Conservation (phyloP, 2,329 filamentous ascomycete genomes). For the Raffaelea albimanens region DNA sequence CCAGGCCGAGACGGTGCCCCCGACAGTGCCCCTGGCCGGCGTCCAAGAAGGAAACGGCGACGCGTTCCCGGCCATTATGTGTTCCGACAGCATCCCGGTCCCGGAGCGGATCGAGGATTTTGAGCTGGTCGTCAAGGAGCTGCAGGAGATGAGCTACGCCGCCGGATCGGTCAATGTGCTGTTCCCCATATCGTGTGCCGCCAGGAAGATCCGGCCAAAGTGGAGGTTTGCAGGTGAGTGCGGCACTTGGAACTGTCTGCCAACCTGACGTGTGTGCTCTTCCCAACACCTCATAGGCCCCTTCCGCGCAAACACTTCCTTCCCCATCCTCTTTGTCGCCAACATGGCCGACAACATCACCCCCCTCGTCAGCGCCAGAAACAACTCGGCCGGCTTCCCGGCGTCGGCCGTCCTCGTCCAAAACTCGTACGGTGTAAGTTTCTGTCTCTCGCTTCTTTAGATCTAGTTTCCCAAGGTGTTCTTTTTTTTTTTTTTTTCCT, state of each 20-base stretch:
- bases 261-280: too few species aligned
- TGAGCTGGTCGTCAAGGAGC: conserved; percentile 20
- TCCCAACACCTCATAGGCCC: conserved; percentile 7
- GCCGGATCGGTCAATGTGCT: conserved; percentile 33
- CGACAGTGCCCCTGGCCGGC: conserved; percentile 20
- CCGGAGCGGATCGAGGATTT: conserved; percentile 24
- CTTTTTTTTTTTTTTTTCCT: too few species aligned
- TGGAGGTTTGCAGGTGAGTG: conserved; percentile 24
- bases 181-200: conserved; percentile 30
- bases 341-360: conserved; percentile 36
- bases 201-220: conserved; percentile 26
- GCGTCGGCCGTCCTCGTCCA: conserved; percentile 37
- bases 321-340: conserved; percentile 34
- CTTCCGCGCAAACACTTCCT: conserved; percentile 24
- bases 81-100: conserved; percentile 28
- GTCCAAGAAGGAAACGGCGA: conserved; percentile 26
- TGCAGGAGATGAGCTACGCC: conserved; percentile 27
- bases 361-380: conserved; percentile 27
- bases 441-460: too few species aligned
- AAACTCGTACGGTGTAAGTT: conserved; percentile 39
- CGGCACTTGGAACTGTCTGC: too few species aligned
- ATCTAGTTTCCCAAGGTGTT: too few species aligned
- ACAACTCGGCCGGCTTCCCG: conserved; percentile 10
- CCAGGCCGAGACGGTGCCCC: conserved; percentile 19
- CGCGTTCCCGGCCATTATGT: conserved; percentile 35